A percentile compares a stretch with the other conserved stretches of the same genome.
Conservation (phyloP, 2,329 filamentous ascomycete species). For the Balansia obtecta region DNA sequence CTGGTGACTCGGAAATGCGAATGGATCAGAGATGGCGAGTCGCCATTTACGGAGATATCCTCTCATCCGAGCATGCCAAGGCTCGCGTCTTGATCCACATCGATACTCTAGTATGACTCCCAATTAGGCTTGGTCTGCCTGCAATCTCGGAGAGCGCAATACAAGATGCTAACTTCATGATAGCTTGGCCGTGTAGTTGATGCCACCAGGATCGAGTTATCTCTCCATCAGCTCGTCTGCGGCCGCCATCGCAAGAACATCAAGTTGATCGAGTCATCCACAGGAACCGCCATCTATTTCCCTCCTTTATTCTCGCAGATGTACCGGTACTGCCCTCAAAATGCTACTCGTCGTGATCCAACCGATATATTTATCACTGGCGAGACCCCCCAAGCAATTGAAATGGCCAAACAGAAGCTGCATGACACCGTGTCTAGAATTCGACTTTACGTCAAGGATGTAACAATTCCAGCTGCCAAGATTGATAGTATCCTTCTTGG, state of each 20-base stretch:
- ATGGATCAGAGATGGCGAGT: slow-evolving; percentile 86
- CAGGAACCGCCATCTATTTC: slow-evolving; percentile 95
- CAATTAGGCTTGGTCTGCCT: not conserved
- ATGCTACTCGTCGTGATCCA: slow-evolving; percentile 68
- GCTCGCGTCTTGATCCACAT: slow-evolving; percentile 94
- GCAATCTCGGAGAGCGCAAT: not conserved
- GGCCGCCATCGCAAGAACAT: slow-evolving; percentile 94
- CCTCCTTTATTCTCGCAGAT: slow-evolving; percentile 86
- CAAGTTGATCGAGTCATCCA: slow-evolving; percentile 91
- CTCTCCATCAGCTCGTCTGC: slow-evolving; percentile 83
- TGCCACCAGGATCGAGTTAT: slow-evolving; percentile 68
- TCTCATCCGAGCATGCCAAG: slow-evolving; percentile 95
- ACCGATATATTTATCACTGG: slow-evolving; percentile 94
- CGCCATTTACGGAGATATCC: slow-evolving; percentile 87
- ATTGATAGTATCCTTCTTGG: slow-evolving; percentile 88
- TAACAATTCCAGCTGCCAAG: slow-evolving; percentile 79
- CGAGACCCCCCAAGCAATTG: slow-evolving; percentile 71
- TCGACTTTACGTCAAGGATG: slow-evolving; percentile 83
- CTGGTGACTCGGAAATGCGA: slow-evolving; percentile 69
- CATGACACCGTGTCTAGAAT: slow-evolving; percentile 72
- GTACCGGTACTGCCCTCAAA: slow-evolving; percentile 78
- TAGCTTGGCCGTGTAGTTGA: slow-evolving; percentile 67
- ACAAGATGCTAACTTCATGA: not conserved
- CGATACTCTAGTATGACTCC: slow-evolving; percentile 62
- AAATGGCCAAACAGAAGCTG: slow-evolving; percentile 80